phyloP scores from a whole-genome alignment of 2,329 filamentous ascomycete genomes.

The Didymosphaeria variabile region DNA sequence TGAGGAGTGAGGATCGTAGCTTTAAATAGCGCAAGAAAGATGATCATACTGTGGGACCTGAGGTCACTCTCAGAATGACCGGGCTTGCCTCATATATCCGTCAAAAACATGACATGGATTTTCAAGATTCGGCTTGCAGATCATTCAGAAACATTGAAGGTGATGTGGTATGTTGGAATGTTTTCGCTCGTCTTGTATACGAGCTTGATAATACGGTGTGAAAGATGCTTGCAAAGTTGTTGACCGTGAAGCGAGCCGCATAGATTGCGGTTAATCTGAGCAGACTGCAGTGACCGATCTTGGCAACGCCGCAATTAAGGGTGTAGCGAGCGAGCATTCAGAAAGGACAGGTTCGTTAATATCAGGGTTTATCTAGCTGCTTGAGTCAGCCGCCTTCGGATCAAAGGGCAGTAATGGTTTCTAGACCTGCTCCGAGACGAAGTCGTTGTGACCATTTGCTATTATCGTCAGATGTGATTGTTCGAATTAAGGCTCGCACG shows the following conservation, averaged over 20 bases:
- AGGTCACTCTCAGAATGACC: not conserved
- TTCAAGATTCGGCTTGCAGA: slow-evolving; percentile 20
- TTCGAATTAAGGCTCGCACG: not conserved
- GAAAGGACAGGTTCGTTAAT: slow-evolving; percentile 16
- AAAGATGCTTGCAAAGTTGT: slow-evolving; percentile 17
- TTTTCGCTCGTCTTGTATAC: slow-evolving; percentile 9
- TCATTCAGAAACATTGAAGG: slow-evolving; percentile 12
- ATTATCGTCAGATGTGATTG: not conserved
- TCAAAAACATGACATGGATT: slow-evolving; percentile 15
- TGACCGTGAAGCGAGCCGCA: slow-evolving; percentile 25
- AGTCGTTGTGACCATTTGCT: not conserved
- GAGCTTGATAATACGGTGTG: slow-evolving; percentile 12
- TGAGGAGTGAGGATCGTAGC: slow-evolving; percentile 10
- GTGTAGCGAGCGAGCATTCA: slow-evolving; percentile 13
- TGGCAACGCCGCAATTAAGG: slow-evolving; percentile 25
- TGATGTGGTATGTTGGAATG: slow-evolving; percentile 15
- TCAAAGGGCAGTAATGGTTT: slow-evolving; percentile 20
- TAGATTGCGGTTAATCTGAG: slow-evolving; percentile 35
- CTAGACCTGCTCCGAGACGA: not conserved
- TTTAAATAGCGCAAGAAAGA: slow-evolving; percentile 23
- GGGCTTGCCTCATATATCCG: slow-evolving; percentile 2
- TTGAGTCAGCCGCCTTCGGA: slow-evolving; percentile 19
- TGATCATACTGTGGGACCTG: slow-evolving; percentile 1
- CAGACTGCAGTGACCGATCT: slow-evolving; percentile 25
- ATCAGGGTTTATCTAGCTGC: slow-evolving; percentile 11